Conservation (phyloP, 768 basidiomycete species). For the Trametes villosa region DNA sequence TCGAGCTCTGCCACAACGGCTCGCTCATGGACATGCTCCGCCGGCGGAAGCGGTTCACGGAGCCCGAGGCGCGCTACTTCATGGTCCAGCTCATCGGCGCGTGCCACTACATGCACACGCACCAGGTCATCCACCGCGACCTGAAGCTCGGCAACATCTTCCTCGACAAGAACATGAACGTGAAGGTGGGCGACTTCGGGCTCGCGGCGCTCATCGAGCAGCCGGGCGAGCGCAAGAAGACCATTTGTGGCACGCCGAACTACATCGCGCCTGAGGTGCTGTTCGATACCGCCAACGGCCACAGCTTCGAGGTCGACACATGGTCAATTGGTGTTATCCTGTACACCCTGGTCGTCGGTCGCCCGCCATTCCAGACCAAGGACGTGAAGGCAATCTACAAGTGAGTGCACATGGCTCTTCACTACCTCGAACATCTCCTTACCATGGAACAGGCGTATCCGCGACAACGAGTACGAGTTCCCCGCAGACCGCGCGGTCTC, state of each 20-base stretch:
- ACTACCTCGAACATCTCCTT: background rate
- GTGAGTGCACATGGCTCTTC: too few species aligned
- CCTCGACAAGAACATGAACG: conserved; percentile 88
- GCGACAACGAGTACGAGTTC: conserved; percentile 92
- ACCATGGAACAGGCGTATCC: conserved; percentile 70
- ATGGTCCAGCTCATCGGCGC: conserved; percentile 95
- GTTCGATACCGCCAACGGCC: conserved; percentile 95
- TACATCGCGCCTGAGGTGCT: conserved; percentile 98
- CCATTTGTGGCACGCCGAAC: conserved; percentile 98
- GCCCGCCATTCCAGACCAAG: conserved; percentile 98
- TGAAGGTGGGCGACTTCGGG: conserved; percentile 99
- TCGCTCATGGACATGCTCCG: conserved; percentile 92
- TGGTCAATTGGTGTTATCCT: conserved; percentile 98
- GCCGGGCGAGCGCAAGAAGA: conserved; percentile 97
- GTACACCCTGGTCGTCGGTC: conserved; percentile 91
- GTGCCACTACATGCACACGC: conserved; percentile 95
- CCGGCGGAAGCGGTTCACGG: conserved; percentile 83
- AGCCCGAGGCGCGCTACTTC: conserved; percentile 92
- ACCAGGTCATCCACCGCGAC: conserved; percentile 97
- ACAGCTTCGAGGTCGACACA: conserved; percentile 97
- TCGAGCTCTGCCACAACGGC: conserved; percentile 90
- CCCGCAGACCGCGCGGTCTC: conserved; percentile 78
- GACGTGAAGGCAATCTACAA: conserved; percentile 97
- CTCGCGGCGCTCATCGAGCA: conserved; percentile 96
- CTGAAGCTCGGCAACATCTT: conserved; percentile 96